Evolutionary conservation across 2,329 filamentous ascomycete genomes (phyloP).

Genomic region (Moelleriella libera): DNA sequence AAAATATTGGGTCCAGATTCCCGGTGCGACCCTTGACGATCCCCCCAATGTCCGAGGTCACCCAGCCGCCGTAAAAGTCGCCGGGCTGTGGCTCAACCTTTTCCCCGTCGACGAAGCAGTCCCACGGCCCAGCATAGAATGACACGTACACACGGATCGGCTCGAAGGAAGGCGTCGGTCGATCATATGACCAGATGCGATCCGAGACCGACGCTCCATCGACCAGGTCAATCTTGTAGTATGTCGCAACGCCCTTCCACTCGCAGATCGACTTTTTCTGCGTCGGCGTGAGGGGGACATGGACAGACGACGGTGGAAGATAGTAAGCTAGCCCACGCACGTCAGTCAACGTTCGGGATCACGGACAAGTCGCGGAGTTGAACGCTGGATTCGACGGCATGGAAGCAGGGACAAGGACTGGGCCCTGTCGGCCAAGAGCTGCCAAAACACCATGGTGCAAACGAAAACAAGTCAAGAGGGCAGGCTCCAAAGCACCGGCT

Average conservation of each 20-base stretch:
- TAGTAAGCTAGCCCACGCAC: slow-evolving; percentile 35
- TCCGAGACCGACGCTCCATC: slow-evolving; percentile 27
- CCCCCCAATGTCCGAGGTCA: slow-evolving; percentile 44
- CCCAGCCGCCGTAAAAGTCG: slow-evolving; percentile 52
- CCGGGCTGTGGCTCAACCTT: slow-evolving; percentile 43
- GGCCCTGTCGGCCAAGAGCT: no score
- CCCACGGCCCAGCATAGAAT: slow-evolving; percentile 48
- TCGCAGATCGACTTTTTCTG: slow-evolving; percentile 36
- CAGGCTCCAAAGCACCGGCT: neutral
- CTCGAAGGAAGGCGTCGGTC: slow-evolving; percentile 35
- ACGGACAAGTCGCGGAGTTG: neutral
- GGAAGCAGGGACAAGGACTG: no score
- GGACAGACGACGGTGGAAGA: slow-evolving; percentile 35
- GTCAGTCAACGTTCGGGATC: neutral
- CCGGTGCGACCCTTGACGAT: slow-evolving; percentile 28
- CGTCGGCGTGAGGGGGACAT: slow-evolving; percentile 30
- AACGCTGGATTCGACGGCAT: no score
- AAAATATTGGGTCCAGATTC: slow-evolving; percentile 22
- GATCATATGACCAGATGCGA: slow-evolving; percentile 45
- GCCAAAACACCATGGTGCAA: neutral
- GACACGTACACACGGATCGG: slow-evolving; percentile 40
- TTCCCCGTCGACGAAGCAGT: slow-evolving; percentile 48
- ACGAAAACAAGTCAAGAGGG: neutral
- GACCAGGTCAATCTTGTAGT: slow-evolving; percentile 34
- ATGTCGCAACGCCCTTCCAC: slow-evolving; percentile 47